phyloP scores from a whole-genome alignment of 225 moss, liverwort and hornwort species.

The Physcomitrellopsis africana region DNA sequence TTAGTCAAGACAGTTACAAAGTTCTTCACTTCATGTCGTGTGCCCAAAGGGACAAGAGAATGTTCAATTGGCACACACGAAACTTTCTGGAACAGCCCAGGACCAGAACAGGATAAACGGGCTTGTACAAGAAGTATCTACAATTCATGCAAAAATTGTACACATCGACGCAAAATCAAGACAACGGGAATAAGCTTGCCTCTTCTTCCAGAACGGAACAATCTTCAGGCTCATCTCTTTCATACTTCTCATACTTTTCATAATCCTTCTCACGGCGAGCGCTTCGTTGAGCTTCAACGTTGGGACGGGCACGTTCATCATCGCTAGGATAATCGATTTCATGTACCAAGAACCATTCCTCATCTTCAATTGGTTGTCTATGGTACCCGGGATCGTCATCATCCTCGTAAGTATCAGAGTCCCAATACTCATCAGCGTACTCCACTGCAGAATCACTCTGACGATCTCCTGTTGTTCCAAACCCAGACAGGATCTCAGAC shows the following conservation, averaged over 20 bases:
- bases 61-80: constrained; percentile 27
- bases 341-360: constrained; percentile 97
- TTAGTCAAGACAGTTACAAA: constrained; percentile 37
- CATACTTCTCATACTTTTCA: constrained; percentile 64
- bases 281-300: constrained; percentile 54
- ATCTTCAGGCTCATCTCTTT: constrained; percentile 63
- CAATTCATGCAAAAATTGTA: neutral
- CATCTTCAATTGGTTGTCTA: constrained; percentile 91
- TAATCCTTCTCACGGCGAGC: constrained; percentile 75
- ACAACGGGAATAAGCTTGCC: constrained; percentile 38
- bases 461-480: constrained; percentile 61
- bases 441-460: constrained; percentile 91
- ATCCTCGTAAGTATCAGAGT: constrained; percentile 96
- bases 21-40: constrained; percentile 33
- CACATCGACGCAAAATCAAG: constrained; percentile 1
- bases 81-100: constrained; percentile 12
- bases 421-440: constrained; percentile 91
- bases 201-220: constrained; percentile 86
- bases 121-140: neutral
- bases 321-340: constrained; percentile 96
- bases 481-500: constrained; percentile 80
- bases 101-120: too few species aligned
- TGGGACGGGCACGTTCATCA: constrained; percentile 88
- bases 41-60: constrained; percentile 27
- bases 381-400: constrained; percentile 99